These are phyloP conservation scores for Trichoderma aggressivum DNA, from an alignment of 2,329 filamentous ascomycete species.

Conservation along the genomic window DNA sequence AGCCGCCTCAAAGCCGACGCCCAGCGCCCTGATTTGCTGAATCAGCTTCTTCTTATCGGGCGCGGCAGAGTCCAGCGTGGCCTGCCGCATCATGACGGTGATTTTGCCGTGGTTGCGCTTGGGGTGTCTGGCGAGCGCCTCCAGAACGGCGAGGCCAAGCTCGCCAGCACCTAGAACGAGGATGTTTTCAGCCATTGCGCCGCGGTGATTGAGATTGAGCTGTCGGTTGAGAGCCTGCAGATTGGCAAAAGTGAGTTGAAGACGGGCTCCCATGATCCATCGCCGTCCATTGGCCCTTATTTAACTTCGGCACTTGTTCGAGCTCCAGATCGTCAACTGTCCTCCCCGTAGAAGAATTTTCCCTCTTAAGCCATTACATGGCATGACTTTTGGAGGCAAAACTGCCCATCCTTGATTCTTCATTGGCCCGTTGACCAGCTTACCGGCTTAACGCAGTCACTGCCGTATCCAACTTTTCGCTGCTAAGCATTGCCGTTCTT, in stretches of 20 bases:
- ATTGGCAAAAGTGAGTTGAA: slow-evolving; percentile 19
- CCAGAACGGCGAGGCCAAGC: slow-evolving; percentile 56
- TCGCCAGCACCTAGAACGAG: slow-evolving; percentile 67
- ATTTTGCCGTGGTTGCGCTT: slow-evolving; percentile 37
- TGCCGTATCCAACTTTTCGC: background rate
- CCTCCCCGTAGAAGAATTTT: background rate
- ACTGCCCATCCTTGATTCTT: background rate
- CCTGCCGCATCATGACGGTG: slow-evolving; percentile 52
- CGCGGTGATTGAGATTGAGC: slow-evolving; percentile 20
- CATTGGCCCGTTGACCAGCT: background rate
- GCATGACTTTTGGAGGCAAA: background rate
- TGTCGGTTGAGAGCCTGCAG: slow-evolving; percentile 18
- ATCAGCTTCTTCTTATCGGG: slow-evolving; percentile 36
- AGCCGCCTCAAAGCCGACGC: slow-evolving; percentile 41
- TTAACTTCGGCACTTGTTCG: background rate
- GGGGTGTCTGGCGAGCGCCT: slow-evolving; percentile 47
- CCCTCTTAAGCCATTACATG: background rate
- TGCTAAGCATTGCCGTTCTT: slow-evolving; percentile 11
- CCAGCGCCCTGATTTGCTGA: slow-evolving; percentile 34
- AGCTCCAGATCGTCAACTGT: background rate
- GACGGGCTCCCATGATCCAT: background rate
- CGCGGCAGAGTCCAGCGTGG: slow-evolving; percentile 40
- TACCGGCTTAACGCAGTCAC: background rate
- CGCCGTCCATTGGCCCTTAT: slow-evolving; percentile 3
- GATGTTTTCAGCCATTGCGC: slow-evolving; percentile 35